Base-by-base conservation (phyloP, 2,329 filamentous ascomycete genomes). In the Hypoxylon sp. region DNA sequence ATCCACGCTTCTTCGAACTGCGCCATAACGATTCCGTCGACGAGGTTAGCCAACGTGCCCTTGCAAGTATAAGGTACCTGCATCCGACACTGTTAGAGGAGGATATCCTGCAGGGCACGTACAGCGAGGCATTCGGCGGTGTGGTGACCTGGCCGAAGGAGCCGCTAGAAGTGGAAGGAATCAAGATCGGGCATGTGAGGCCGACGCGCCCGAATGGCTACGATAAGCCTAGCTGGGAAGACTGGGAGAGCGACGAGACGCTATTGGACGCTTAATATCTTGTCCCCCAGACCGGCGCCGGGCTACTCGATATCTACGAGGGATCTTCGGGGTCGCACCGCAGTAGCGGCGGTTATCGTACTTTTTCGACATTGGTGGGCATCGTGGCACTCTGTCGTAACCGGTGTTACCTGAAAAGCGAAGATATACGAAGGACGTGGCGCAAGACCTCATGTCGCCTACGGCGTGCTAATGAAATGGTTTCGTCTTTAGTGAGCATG, bases 11-110 rank as follows among this genome's bases (percentile, higher is more conserved):
- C 75, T 87, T 88, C 70, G 77, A 80, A 32, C 76, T 89, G 59
- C 78, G 86, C 27, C 86, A 89, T 72, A 80, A 83, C 70, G 86
- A 89, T 66, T 88, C 86, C 13, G 86, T 89, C 0, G 87, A 89
- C 67, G 85, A 87, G 48, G 85, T 89, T 24, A 85, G 86, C 21
- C 84, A 83, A 52, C 83, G 85, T 19, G 86, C 87, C 3, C 73
- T 88, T 69, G 82, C 81, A 73, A 84, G 83, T 47, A 84, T 89
- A 81, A 82, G 82, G 68, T 76, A 79, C 15, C 70, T 80, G 5
- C 74, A 78, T 24, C 79, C 79, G 7, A 68, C 65, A 7, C 74
- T 80, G 21, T 79, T 80, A 62, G 48, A 62, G 50, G 73, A 75
- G 24, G 61, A 68, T 24, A 69, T 75, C 65, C 76, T 79, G 74